phyloP scores from a whole-genome alignment of 1,139 yeast genomes.

The Blastobotrys illinoisensis region DNA sequence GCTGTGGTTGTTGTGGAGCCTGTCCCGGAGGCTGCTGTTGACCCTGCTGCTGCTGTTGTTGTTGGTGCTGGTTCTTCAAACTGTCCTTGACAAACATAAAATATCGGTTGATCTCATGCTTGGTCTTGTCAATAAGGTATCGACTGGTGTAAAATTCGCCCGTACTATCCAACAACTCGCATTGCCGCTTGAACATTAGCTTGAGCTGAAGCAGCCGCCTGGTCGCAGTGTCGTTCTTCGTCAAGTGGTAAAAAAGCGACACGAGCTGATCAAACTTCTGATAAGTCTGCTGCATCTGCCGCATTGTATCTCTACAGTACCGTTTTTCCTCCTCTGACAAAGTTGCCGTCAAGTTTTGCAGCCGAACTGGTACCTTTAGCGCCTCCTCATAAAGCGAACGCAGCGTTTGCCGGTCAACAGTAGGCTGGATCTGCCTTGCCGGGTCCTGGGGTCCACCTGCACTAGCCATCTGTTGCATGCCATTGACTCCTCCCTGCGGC shows the following conservation, averaged over 20 bases:
- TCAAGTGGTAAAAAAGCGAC: conserved; percentile 69
- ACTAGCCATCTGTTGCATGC: background rate
- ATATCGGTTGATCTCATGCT: conserved; percentile 66
- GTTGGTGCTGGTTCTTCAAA: conserved; percentile 23
- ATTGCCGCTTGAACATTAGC: conserved; percentile 68
- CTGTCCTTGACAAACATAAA: conserved; percentile 65
- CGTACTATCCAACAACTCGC: conserved; percentile 54
- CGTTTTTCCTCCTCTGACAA: conserved; percentile 61
- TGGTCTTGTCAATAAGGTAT: conserved; percentile 63
- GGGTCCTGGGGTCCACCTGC: background rate
- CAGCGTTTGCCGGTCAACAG: conserved; percentile 32
- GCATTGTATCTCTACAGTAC: conserved; percentile 54
- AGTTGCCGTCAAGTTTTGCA: conserved; percentile 58
- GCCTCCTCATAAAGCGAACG: conserved; percentile 65
- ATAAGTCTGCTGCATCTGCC: conserved; percentile 55
- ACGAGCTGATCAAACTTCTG: conserved; percentile 68
- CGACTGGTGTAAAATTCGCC: conserved; percentile 62
- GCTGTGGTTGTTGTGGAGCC: conserved; percentile 12
- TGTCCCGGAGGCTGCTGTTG: conserved; percentile 7
- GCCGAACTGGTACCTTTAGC: conserved; percentile 55
- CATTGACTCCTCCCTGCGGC: background rate
- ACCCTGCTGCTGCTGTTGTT: conserved; percentile 7
- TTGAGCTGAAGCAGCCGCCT: conserved; percentile 72
- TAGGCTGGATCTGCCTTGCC: conserved; percentile 14
- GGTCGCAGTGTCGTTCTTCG: conserved; percentile 70